phyloP scores from a whole-genome alignment of 345 rosid genomes.

The Eucalyptus coolabah region DNA sequence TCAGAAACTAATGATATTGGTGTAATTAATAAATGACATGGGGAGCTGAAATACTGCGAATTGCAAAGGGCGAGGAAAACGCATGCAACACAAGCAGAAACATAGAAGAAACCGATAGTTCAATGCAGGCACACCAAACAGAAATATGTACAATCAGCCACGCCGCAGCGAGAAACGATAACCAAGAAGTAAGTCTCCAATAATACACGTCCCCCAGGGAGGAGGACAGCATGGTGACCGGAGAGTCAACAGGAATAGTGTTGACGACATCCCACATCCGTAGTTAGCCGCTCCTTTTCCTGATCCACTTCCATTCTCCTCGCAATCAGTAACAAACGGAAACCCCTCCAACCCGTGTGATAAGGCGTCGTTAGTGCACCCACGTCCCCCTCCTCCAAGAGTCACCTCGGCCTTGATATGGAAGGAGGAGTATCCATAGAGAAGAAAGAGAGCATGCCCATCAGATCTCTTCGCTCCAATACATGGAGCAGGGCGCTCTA shows the following conservation, averaged over 20 bases:
- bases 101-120: not conserved
- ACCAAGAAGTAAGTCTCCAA: not conserved
- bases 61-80: not conserved
- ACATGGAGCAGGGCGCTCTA: not conserved
- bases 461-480: not conserved
- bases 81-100: not conserved
- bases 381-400: not conserved
- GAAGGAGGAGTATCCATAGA: slow-evolving; percentile 3
- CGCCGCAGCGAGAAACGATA: not conserved
- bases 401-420: slow-evolving; percentile 9
- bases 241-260: not conserved
- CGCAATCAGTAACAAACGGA: not conserved
- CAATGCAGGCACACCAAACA: not conserved
- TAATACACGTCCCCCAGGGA: not conserved
- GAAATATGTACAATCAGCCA: not conserved
- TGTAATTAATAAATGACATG: not conserved
- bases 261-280: not conserved
- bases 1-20: not conserved
- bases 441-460: not conserved
- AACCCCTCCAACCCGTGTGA: not conserved
- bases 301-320: not conserved
- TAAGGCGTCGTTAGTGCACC: slow-evolving; percentile 5
- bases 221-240: not conserved
- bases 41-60: not conserved
- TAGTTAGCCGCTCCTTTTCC: not conserved